These are phyloP conservation scores for Aspergillus homomorphus DNA, from an alignment of 495 filamentous ascomycete species.

Conservation along the genomic window DNA sequence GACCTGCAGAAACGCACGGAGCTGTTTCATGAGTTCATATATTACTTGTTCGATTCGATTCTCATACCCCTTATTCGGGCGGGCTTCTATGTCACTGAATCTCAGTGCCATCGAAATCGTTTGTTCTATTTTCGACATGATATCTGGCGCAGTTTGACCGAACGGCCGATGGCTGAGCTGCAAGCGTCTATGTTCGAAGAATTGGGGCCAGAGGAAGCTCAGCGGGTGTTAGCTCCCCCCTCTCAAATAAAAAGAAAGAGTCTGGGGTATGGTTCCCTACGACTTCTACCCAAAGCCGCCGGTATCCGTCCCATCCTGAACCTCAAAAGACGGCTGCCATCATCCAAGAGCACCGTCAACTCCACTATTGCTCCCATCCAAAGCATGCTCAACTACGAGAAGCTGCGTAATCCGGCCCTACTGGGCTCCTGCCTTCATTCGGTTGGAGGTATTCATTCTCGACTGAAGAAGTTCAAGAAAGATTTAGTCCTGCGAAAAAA, in stretches of 20 bases:
- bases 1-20: slow-evolving; percentile 76
- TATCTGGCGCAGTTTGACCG: slow-evolving; percentile 73
- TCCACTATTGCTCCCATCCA: slow-evolving; percentile 70
- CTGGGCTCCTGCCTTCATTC: slow-evolving; percentile 79
- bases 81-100: slow-evolving; percentile 95
- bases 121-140: slow-evolving; percentile 96
- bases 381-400: slow-evolving; percentile 75
- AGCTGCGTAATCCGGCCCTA: slow-evolving; percentile 52
- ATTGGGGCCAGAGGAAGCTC: slow-evolving; percentile 56
- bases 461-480: slow-evolving; percentile 65
- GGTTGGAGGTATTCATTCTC: slow-evolving; percentile 75
- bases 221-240: slow-evolving; percentile 56
- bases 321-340: slow-evolving; percentile 60
- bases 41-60: slow-evolving; percentile 89
- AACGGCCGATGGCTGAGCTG: slow-evolving; percentile 65
- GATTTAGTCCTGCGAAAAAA: slow-evolving; percentile 14
- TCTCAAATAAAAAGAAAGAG: no score
- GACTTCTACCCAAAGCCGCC: slow-evolving; percentile 70
- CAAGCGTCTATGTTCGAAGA: slow-evolving; percentile 79
- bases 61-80: slow-evolving; percentile 81
- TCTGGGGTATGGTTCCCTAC: slow-evolving; percentile 75
- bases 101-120: slow-evolving; percentile 70
- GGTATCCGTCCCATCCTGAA: slow-evolving; percentile 85
- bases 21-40: slow-evolving; percentile 79
- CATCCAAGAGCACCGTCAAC: slow-evolving; percentile 73